Base-by-base conservation (phyloP, 169 alveolate genomes). In the Theileria luwenshuni region DNA sequence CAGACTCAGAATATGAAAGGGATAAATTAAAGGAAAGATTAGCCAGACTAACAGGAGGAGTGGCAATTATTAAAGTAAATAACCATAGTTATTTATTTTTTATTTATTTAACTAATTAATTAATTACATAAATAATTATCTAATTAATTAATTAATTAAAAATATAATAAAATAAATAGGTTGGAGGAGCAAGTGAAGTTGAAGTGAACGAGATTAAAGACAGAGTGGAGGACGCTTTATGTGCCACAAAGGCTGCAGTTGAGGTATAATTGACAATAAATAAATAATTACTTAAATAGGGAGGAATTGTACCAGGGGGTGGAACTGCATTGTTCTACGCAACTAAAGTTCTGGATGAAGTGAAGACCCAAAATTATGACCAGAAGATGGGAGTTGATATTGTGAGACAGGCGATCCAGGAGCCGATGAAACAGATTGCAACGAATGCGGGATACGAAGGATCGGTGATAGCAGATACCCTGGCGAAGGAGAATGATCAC, bases 231-330 rank as follows among this genome's bases (percentile, higher is more conserved):
- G 99, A 98, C 74, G 99, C 99, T 12, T 94, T 97, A 54, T 94
- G 98, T 77, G 99, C 99, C 60, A 97, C 99, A 41, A 94, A 96
- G 90, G 99, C 99, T 45, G 99, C 99, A 12, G 96, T 96, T 28
- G 99, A 95, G 76, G 72, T 63, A 45, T 2, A 27, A 35, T 3
- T 28, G 27, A n/a, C 13, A 23, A 19, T 19, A 62, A 8, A 12
- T 42, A 42, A 1, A 27, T n/a, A 56, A 23, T 1, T 28, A 27
- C 2, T 56, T 38, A 27, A 5, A 28, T 21, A 56, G 76, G 99
- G 98, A 83, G 99, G 99, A 41, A 97, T 97, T 56, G 99, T 98
- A 45, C 98, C 98, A 12, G 99, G 99, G 30, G 99, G 99, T 5
- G 99, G 99, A 17, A 87, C 95, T 54, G 99, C 99, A 64, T 87